A percentile compares a stretch with the other conserved stretches of the same genome.
Evolutionary conservation across 208 protist genomes (phyloP).

Genomic region (Trichomonas tenax): DNA sequence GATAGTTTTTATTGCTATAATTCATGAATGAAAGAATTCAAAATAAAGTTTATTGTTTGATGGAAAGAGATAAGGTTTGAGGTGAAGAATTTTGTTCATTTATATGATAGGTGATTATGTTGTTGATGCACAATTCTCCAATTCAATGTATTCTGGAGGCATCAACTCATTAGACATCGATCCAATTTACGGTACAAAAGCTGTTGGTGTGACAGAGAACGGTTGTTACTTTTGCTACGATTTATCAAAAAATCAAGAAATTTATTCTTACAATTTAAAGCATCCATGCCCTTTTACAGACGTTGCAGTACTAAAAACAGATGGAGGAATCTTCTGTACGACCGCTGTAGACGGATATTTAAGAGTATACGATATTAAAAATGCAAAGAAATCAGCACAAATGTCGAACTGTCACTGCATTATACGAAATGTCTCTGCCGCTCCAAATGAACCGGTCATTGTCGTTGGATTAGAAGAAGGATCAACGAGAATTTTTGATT

Average conservation of each 20-base stretch:
- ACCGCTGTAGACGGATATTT: background rate
- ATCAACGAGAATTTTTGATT: background rate
- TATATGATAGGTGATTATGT: background rate
- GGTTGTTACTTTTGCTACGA: background rate
- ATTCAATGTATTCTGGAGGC: background rate
- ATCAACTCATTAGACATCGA: background rate
- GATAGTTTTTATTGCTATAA: no score
- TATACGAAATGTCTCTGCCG: background rate
- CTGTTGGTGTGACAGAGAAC: background rate
- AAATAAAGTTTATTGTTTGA: no score
- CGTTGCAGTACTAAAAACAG: background rate
- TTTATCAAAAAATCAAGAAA: background rate
- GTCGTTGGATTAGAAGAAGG: background rate
- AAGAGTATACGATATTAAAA: background rate
- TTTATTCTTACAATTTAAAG: background rate
- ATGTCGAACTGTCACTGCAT: background rate
- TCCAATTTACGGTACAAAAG: background rate
- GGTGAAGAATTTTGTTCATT: no score
- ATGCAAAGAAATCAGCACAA: background rate
- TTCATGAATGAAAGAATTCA: no score
- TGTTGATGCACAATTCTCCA: background rate
- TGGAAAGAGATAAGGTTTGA: no score
- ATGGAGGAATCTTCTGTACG: background rate
- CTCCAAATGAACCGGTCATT: background rate
- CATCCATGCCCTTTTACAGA: background rate